Conservation (phyloP, 1,284 basidiomycete species). For the Hymenochaete sp. region DNA sequence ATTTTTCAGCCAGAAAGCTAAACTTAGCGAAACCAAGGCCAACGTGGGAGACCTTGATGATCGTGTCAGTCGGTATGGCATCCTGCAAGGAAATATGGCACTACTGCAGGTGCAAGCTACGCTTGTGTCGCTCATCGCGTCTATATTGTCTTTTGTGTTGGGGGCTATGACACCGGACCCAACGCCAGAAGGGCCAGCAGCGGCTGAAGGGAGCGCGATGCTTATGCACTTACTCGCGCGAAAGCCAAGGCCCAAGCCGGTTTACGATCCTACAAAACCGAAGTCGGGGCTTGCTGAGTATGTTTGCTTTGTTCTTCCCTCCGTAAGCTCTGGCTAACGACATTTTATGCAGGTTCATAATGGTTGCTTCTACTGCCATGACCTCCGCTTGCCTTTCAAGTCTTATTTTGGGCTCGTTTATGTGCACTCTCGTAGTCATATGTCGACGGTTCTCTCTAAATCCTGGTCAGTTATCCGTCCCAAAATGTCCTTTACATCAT, state of each 20-base stretch:
- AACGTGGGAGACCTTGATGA: constrained; percentile 88
- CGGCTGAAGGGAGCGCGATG: constrained; percentile 14
- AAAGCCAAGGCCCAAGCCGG: constrained; percentile 15
- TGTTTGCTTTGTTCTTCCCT: constrained; percentile 22
- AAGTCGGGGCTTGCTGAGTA: constrained; percentile 48
- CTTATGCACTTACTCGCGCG: neutral
- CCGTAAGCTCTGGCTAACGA: neutral
- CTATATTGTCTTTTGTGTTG: constrained; percentile 69
- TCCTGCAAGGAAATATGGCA: constrained; percentile 78
- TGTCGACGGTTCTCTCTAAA: constrained; percentile 73
- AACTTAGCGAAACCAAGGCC: constrained; percentile 21
- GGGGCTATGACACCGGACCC: constrained; percentile 46
- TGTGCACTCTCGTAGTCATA: constrained; percentile 79
- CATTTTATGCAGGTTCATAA: constrained; percentile 49
- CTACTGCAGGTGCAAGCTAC: constrained; percentile 92
- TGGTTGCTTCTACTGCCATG: constrained; percentile 88
- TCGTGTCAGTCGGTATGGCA: constrained; percentile 49
- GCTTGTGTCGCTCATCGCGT: constrained; percentile 82
- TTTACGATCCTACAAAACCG: constrained; percentile 20
- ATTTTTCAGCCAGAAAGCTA: too few relatives aligned
- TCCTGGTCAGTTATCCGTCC: constrained; percentile 51
- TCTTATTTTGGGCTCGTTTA: constrained; percentile 82
- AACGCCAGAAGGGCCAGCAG: too few relatives aligned
- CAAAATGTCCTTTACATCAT: neutral
- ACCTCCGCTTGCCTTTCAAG: constrained; percentile 77